These are phyloP conservation scores for Penicillium maclennaniae DNA, from an alignment of 495 filamentous ascomycete species.

Conservation along the genomic window DNA sequence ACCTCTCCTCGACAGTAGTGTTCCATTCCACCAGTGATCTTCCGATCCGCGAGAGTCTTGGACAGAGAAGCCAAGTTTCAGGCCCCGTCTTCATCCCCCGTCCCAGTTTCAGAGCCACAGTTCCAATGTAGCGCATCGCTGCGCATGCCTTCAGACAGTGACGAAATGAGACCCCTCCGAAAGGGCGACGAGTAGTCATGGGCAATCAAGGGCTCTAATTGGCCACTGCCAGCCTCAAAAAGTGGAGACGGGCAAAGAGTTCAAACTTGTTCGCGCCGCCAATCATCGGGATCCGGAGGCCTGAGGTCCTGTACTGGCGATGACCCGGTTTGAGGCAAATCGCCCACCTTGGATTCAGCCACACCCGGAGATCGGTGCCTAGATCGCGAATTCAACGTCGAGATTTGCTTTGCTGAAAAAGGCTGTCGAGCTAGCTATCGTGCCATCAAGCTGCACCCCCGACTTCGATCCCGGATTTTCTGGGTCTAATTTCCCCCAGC, in stretches of 20 bases:
- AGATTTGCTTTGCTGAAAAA: too few relatives aligned
- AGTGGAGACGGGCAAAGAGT: constrained; percentile 5
- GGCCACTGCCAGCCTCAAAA: constrained; percentile 3
- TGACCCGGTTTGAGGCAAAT: too few relatives aligned
- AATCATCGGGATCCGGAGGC: not conserved
- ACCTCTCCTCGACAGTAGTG: constrained; percentile 8
- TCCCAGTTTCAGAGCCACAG: too few relatives aligned
- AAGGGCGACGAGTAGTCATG: constrained; percentile 7
- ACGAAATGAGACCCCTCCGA: constrained; percentile 19
- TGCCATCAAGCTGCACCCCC: not conserved
- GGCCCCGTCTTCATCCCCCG: too few relatives aligned
- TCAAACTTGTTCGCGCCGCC: constrained; percentile 4
- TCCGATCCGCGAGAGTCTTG: constrained; percentile 24
- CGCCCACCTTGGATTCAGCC: constrained; percentile 5
- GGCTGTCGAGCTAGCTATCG: too few relatives aligned
- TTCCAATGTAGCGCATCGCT: not conserved
- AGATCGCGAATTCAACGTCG: not conserved
- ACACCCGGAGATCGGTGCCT: constrained; percentile 26
- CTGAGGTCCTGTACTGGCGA: not conserved
- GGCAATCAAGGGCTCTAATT: not conserved
- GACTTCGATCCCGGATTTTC: constrained; percentile 6
- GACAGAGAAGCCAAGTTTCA: constrained; percentile 11
- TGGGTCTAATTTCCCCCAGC: constrained; percentile 2
- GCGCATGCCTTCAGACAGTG: constrained; percentile 14
- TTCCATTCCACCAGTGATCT: constrained; percentile 24